Percentiles rank a stretch among this genome's conserved stretches.
phyloP scores from a whole-genome alignment of 139 green algal genomes.

The Coelastrella sp. region DNA sequence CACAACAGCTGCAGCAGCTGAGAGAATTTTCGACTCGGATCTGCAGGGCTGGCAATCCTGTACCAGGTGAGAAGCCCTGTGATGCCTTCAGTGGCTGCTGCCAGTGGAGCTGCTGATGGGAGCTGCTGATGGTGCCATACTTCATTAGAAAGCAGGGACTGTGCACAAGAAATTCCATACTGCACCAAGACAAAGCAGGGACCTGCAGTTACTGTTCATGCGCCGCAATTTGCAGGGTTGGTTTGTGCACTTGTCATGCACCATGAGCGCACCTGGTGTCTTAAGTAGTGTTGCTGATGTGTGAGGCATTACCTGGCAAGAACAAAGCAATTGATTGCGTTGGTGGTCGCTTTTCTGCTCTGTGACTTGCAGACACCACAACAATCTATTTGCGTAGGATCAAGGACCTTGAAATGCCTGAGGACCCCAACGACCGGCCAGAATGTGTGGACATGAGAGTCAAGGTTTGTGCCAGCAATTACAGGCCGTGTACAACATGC shows the following conservation, averaged over 20 bases:
- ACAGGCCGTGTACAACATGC: neutral
- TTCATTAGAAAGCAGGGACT: too few relatives aligned
- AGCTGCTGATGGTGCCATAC: too few relatives aligned
- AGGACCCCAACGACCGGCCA: neutral
- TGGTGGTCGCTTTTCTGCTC: neutral
- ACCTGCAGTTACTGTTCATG: too few relatives aligned
- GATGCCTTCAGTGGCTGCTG: neutral
- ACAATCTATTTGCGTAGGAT: slow-evolving; percentile 11
- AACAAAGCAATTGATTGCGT: too few relatives aligned
- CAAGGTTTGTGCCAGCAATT: neutral
- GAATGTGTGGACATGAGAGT: slow-evolving; percentile 31
- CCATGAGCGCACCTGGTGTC: too few relatives aligned
- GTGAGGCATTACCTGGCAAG: too few relatives aligned
- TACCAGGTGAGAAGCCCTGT: neutral
- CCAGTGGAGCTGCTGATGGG: neutral
- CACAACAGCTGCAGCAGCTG: neutral
- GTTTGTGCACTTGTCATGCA: too few relatives aligned
- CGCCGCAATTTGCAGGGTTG: too few relatives aligned
- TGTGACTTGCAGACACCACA: neutral
- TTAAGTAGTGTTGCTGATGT: too few relatives aligned
- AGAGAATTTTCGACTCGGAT: neutral
- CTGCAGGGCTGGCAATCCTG: neutral
- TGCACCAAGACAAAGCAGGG: too few relatives aligned
- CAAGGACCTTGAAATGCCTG: slow-evolving; percentile 20
- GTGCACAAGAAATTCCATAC: too few relatives aligned